Conservation (phyloP, 257 asterid species). For the Primulina tabacum region DNA sequence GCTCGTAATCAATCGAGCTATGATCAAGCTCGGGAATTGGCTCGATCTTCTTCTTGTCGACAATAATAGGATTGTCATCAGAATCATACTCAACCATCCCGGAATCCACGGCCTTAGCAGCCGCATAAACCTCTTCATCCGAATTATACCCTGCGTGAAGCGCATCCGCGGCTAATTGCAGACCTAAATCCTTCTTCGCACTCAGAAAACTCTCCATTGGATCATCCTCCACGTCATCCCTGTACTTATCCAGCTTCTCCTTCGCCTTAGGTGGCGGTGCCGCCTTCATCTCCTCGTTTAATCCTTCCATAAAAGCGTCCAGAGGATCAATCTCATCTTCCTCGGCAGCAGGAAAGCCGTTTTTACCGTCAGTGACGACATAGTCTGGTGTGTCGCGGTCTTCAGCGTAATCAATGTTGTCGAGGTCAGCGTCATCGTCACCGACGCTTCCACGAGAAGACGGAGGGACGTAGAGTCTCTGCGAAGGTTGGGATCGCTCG, state of each 20-base stretch:
- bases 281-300: constrained; percentile 82
- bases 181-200: constrained; percentile 89
- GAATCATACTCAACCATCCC: constrained; percentile 88
- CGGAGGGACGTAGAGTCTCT: constrained; percentile 74
- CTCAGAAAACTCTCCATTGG: constrained; percentile 80
- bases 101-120: constrained; percentile 96
- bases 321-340: constrained; percentile 89
- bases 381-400: constrained; percentile 34
- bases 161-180: constrained; percentile 94
- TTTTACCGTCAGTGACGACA: constrained; percentile 11
- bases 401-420: constrained; percentile 70
- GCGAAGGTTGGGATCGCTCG: constrained; percentile 73
- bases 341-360: constrained; percentile 22
- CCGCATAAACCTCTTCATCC: constrained; percentile 98
- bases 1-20: constrained; percentile 64
- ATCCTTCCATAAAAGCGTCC: constrained; percentile 96
- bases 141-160: constrained; percentile 94
- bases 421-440: constrained; percentile 78
- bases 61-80: constrained; percentile 82
- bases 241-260: constrained; percentile 81
- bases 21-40: constrained; percentile 87
- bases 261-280: constrained; percentile 78
- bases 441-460: constrained; percentile 61
- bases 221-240: constrained; percentile 78
- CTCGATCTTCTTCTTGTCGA: constrained; percentile 88